Conservation (phyloP, 2,329 filamentous ascomycete genomes). For the Claviceps cyperi region DNA sequence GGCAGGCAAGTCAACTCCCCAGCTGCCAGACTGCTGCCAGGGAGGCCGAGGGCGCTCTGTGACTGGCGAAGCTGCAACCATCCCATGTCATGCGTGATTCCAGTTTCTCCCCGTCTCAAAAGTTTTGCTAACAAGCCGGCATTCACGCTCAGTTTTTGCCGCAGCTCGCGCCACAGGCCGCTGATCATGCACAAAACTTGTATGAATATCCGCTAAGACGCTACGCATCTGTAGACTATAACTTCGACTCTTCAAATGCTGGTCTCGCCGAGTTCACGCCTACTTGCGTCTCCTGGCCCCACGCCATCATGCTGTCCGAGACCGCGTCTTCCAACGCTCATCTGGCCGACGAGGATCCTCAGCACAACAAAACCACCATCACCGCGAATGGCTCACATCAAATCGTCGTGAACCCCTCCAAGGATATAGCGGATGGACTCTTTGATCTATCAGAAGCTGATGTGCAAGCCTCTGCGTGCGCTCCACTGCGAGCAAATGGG, state of each 20-base stretch:
- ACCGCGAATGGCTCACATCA: conserved; percentile 10
- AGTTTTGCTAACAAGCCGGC: conserved; percentile 36
- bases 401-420: conserved; percentile 11
- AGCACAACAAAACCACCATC: conserved; percentile 13
- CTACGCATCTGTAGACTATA: conserved; percentile 38
- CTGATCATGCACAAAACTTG: conserved; percentile 42
- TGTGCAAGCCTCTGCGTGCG: conserved; percentile 10
- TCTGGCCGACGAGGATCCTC: conserved; percentile 17
- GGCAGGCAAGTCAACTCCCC: neutral
- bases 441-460: conserved; percentile 7
- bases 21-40: neutral
- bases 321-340: conserved; percentile 40
- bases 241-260: conserved; percentile 44
- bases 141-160: conserved; percentile 29
- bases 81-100: conserved; percentile 8
- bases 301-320: conserved; percentile 41
- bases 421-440: conserved; percentile 7
- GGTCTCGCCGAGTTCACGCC: conserved; percentile 39
- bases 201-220: conserved; percentile 28
- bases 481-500: conserved; percentile 14
- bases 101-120: conserved; percentile 23
- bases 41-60: neutral
- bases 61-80: neutral
- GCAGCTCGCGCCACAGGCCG: conserved; percentile 29
- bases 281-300: conserved; percentile 27